Evolutionary conservation across 108 stramenopile species (phyloP), one percentile per base, ranked within the genome.

Genomic region (Nannochloropsis gaditana): DNA sequence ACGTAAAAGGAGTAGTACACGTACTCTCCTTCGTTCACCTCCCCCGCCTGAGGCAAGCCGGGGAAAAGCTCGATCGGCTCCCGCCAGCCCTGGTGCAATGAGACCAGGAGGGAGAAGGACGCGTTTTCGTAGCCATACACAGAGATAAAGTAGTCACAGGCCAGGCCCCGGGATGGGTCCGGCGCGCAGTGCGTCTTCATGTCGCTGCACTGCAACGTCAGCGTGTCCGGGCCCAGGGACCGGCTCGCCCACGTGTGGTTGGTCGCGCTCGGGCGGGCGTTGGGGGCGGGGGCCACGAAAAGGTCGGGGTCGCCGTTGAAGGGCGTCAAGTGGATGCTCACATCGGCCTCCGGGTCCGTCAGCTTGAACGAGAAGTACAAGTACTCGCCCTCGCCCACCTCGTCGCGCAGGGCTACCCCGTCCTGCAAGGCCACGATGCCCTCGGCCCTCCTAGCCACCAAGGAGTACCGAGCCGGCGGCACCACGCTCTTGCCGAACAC

Each of bases 241-340:
- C 19, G 42, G 5, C 81, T 79, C 3, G 83, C 45, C 86, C 80
- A 86, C 43, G 86, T 82, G 11, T 21, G 41, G 9, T 86, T 83
- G 17, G 0, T 41, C 45, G 10, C 8, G 21, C 9, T 80, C 10
- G 86, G 86, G 4, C 81, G 83, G 11, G 31, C 10, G 45, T 50
- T 84, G 41, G 59, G 59, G n/a, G 8, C 15, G 4, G 6, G 5
- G n/a, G 15, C 59, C 31, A 89, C 81, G 45, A 79, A 89, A 41
- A 89, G 10, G 45, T 89, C 89, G 9, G 89, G 86, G 31, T 89
- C 89, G 8, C 89, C 89, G 73, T 17, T 85, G 42, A 89, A 6
- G 9, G 89, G 59, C 5, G 79, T 85, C 21, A 89, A n/a, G 8
- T 15, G 44, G 10, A 89, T 79, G 31, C 45, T 83, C 44, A 89